Percentiles rank a stretch among this genome's conserved stretches.
Evolutionary conservation across 306 rosid species (phyloP).

Genomic region (Herpetospermum pedunculosum): DNA sequence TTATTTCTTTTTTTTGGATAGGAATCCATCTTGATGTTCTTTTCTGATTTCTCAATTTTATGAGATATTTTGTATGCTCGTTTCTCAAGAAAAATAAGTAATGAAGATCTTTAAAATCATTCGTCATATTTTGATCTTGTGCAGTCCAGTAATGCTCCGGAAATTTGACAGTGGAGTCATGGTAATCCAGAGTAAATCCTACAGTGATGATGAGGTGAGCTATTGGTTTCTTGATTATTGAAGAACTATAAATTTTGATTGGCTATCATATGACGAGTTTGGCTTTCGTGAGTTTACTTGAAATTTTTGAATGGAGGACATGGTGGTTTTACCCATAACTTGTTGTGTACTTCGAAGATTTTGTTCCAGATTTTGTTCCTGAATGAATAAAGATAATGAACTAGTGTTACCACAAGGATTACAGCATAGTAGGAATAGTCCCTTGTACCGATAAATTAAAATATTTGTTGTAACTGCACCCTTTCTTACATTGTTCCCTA

Average conservation of each 20-base stretch:
- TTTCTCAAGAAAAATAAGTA: not conserved
- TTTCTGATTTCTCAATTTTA: not conserved
- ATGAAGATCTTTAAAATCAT: not conserved
- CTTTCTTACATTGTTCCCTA: not conserved
- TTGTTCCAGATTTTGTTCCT: not conserved
- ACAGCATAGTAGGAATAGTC: not conserved
- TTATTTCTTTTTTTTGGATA: not conserved
- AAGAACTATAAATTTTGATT: not conserved
- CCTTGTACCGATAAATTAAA: not conserved
- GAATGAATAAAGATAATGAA: not conserved
- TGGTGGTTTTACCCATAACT: not conserved
- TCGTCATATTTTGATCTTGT: slow-evolving; percentile 10
- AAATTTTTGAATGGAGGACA: not conserved
- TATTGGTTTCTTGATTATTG: not conserved
- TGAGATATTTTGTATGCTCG: not conserved
- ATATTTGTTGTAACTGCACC: not conserved
- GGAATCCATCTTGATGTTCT: slow-evolving; percentile 1
- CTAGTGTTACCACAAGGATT: not conserved
- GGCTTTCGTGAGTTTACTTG: not conserved
- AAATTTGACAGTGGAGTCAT: slow-evolving; percentile 97
- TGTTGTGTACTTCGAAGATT: not conserved
- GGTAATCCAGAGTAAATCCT: slow-evolving; percentile 91
- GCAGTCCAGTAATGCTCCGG: slow-evolving; percentile 75
- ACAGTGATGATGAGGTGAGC: slow-evolving; percentile 83
- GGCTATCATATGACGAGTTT: not conserved